Base-by-base conservation (phyloP, 768 basidiomycete species). In the Amanita subjunquillea region DNA sequence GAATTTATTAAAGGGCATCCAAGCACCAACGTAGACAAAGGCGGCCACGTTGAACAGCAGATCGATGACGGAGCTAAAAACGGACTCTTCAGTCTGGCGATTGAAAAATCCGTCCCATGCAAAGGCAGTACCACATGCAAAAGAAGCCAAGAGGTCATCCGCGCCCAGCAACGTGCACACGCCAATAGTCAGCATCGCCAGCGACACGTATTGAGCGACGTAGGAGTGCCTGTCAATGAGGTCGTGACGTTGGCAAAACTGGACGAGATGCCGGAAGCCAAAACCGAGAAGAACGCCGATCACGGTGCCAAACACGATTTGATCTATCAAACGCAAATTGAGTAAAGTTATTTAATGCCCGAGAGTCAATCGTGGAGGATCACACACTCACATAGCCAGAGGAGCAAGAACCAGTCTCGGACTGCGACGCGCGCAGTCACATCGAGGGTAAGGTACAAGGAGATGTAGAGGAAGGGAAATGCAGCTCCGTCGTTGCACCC, bases 401-500 rank as follows among this genome's bases (percentile, higher is more conserved):
- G 76, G 13, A 82, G 62, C 51, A 95, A 67, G 62, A 94, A 82
- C 96, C 96, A 99, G 60, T 95, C 83, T 44, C 80, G 74, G 2
- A 97, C 68, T 0, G 94, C 92, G 10, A 68, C 66, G 0, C 76
- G 77, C 0, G 79, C 78, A 29, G 74, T 69, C 1, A 61, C 57
- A 54, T 94, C 87, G 39, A 93, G 68, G 52, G 84, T 78, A 56
- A 98, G 78, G 65, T 95, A 97, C 3, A 99, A 73, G 0, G 95
- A 80, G 54, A 99, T 76, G 63, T 82, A 93, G 27, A 98, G 73
- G 67, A 97, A 97, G 0, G 93, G 94, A 66, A 93, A 96, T 0
- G 94, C 92, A 0, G 95, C 95, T 32, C 96, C 96, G 56, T 99
- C 96, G 65, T 98, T 99, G 62, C 91, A 91, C 6, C 91, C 95